Conservation (phyloP, 352 stramenopile genomes). For the Globisporangium recalcitrans region DNA sequence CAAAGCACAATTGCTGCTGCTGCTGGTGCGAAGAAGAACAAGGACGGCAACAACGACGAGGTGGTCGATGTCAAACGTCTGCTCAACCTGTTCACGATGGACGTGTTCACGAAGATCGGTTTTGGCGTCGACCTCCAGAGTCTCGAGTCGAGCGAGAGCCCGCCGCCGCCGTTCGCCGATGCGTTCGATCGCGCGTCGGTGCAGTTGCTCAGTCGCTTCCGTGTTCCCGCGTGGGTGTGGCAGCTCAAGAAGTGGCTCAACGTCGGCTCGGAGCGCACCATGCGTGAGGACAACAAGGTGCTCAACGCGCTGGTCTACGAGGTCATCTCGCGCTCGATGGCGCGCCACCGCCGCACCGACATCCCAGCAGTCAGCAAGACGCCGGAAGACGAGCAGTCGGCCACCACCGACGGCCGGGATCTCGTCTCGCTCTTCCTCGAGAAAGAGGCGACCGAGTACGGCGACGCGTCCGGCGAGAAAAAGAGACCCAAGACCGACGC, state of each 20-base stretch:
- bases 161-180: slow-evolving; percentile 15
- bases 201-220: slow-evolving; percentile 17
- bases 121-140: slow-evolving; percentile 40
- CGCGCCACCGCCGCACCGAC: not conserved
- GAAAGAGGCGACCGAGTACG: slow-evolving; percentile 21
- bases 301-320: slow-evolving; percentile 15
- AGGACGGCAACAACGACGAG: too few species aligned
- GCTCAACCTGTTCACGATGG: slow-evolving; percentile 40
- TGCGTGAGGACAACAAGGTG: slow-evolving; percentile 2
- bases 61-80: slow-evolving; percentile 20
- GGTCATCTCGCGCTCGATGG: slow-evolving; percentile 9
- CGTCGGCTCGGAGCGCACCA: slow-evolving; percentile 14
- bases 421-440: slow-evolving; percentile 54
- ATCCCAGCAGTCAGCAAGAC: too few species aligned
- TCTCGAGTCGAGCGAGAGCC: slow-evolving; percentile 18
- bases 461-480: slow-evolving; percentile 2
- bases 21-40: too few species aligned
- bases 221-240: slow-evolving; percentile 19
- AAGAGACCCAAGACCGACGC: slow-evolving; percentile 6
- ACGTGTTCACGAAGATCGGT: slow-evolving; percentile 50
- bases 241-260: slow-evolving; percentile 20
- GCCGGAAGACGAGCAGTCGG: too few species aligned
- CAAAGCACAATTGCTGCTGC: too few species aligned
- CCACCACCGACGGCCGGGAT: slow-evolving; percentile 14
- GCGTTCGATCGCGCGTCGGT: slow-evolving; percentile 28